phyloP scores from a whole-genome alignment of 2,329 filamentous ascomycete genomes.

The Colletotrichum viniferum region DNA sequence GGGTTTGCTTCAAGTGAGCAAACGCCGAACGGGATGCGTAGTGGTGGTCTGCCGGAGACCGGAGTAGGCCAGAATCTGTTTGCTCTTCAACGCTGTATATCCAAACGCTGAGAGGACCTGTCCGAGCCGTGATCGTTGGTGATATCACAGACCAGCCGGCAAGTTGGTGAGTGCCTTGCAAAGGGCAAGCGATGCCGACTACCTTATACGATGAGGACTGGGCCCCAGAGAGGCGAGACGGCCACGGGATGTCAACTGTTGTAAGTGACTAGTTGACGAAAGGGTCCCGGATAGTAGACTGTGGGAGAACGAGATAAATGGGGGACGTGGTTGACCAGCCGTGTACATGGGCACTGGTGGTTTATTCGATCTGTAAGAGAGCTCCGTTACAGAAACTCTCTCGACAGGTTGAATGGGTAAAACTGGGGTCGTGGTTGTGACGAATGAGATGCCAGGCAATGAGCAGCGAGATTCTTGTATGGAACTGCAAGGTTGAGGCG shows the following conservation, averaged over 20 bases:
- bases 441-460: slow-evolving; percentile 1
- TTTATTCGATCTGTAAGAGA: slow-evolving; percentile 4
- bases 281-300: not conserved
- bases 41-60: slow-evolving; percentile 19
- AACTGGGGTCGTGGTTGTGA: not conserved
- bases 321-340: slow-evolving; percentile 20
- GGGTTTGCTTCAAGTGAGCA: not conserved
- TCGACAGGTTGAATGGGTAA: not conserved
- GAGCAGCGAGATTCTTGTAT: not conserved
- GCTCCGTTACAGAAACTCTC: slow-evolving; percentile 19
- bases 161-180: not conserved
- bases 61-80: not conserved
- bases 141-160: not conserved
- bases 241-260: not conserved
- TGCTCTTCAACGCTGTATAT: not conserved
- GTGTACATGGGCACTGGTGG: slow-evolving; percentile 21
- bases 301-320: not conserved
- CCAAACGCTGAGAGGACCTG: not conserved
- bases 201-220: not conserved
- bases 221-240: not conserved
- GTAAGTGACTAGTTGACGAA: not conserved
- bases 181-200: not conserved
- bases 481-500: not conserved
- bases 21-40: not conserved
- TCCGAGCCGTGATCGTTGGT: not conserved